Conservation (phyloP, 2,329 filamentous ascomycete species). For the Trichoderma sp. region DNA sequence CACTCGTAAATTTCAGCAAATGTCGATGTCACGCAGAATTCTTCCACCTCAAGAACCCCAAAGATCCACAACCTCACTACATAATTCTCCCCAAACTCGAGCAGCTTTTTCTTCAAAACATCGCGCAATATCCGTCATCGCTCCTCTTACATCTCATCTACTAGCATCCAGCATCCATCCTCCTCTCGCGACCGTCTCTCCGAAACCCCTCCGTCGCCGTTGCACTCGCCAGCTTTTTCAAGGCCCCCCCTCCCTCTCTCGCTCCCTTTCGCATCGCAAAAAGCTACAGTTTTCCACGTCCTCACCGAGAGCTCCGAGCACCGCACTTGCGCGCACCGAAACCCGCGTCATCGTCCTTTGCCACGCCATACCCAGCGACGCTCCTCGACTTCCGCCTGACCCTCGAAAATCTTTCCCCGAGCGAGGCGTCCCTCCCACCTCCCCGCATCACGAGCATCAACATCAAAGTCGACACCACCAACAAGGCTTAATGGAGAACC, state of each 20-base stretch:
- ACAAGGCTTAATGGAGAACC: constrained; percentile 61
- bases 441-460: constrained; percentile 27
- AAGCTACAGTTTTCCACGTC: constrained; percentile 9
- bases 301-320: constrained; percentile 6
- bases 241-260: constrained; percentile 15
- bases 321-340: constrained; percentile 14
- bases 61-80: constrained; percentile 26
- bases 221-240: constrained; percentile 7
- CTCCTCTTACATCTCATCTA: not conserved
- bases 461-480: constrained; percentile 30
- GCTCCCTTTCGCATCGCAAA: constrained; percentile 23
- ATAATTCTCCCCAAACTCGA: constrained; percentile 24
- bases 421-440: constrained; percentile 33
- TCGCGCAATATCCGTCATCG: constrained; percentile 17
- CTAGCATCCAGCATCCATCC: not conserved
- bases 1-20: constrained; percentile 27
- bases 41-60: constrained; percentile 25
- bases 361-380: constrained; percentile 1
- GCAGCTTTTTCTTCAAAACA: constrained; percentile 8
- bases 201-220: constrained; percentile 26
- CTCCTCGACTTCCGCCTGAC: constrained; percentile 25
- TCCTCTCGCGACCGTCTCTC: constrained; percentile 18
- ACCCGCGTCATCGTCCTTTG: not conserved
- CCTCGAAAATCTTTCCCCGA: constrained; percentile 30
- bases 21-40: constrained; percentile 30